Base-by-base conservation (phyloP, 768 basidiomycete species). In the Coprinopsis strossmayeri region DNA sequence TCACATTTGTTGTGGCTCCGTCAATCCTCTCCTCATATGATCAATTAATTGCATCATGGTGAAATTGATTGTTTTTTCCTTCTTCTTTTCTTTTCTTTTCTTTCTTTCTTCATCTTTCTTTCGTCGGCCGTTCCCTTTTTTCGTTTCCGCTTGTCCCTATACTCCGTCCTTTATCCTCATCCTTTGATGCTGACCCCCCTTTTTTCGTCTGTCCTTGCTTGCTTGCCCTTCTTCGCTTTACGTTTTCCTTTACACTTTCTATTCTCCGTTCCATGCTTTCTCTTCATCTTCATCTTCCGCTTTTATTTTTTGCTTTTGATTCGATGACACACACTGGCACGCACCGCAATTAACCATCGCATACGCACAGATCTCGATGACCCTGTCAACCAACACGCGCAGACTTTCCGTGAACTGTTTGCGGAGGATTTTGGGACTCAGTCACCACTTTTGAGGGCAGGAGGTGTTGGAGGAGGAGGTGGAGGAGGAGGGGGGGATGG, bases 401-500 rank as follows among this genome's bases (percentile, higher is more conserved):
- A 50, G 15, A 28, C 15, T 21, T 50, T 37, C 18, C 30, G 49
- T 15, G 49, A 50, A 13, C 34, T 50, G 5, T 50, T 50, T 18
- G 34, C 43, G n/a, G 49, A 50, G 24, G 49, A 50, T 3, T 50
- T 50, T 32, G 27, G 28, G 15, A 27, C 26, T 3, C 12, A 10
- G 3, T 26, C 23, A 38, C 32, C 15, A 13, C 20, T 23, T 17
- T 17, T 26, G 23, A 25, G 20, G 47, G 28, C n/a, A n/a, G n/a
- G n/a, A n/a, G n/a, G n/a, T n/a, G n/a, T n/a, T 20, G 30, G 32
- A 18, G 20, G 5, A n/a, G 10, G 10, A 38, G 20, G 41, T 17
- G 9, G 7, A 38, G 12, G 13, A n/a, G 10, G 37, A 26, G 20
- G 20, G 25, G 41, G 41, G 24, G 41, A 42, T 34, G 41, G 48